Evolutionary conservation across 2,329 filamentous ascomycete species (phyloP), one percentile per base, ranked within the genome.

Genomic region (Fusarium denticulatum): DNA sequence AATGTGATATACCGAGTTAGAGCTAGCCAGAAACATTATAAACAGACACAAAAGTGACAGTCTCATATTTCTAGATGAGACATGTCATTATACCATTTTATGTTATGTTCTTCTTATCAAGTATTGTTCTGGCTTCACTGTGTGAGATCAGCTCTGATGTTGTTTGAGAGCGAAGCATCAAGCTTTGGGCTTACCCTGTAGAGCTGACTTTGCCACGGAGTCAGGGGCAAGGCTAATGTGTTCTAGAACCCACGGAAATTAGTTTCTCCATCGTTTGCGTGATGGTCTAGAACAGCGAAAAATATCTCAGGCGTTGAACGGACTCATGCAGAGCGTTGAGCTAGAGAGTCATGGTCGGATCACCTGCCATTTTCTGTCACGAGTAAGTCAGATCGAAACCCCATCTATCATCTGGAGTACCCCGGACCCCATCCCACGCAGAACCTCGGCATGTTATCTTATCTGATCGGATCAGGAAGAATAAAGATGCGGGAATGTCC

Each of bases 401-500:
- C 34, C 50, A 28, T 37, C 3, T n/a, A 13, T 28, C 34, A 40
- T 14, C 32, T 53, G 24, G 20, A 28, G 13, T 49, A 49, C 42
- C 55, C 55, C 40, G 14, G 55, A 58, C 20, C 20, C 14, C 14
- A 22, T 28, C 14, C 7, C 34, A 39, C 36, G 32, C 20, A 26
- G 16, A 18, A 28, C 40, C 55, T 58, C 40, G 42, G 40, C 37
- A 16, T 30, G n/a, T 30, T 57, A 67, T 67, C 63, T 67, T 61
- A 67, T 67, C 64, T 47, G 64, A 67, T 67, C 18, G 37, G 12
- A 4, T 26, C 40, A 13, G 28, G 64, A 47, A 4, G 12, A 59
- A 59, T 0, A 22, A 59, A 50, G 7, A 24, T 39, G 34, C 56
- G 56, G 1, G 2, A 37, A 28, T 2, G 0, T 32, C 30, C 59